These are phyloP conservation scores for Cercospora zeae-maydis DNA, from an alignment of 2,329 filamentous ascomycete genomes.

Conservation along the genomic window DNA sequence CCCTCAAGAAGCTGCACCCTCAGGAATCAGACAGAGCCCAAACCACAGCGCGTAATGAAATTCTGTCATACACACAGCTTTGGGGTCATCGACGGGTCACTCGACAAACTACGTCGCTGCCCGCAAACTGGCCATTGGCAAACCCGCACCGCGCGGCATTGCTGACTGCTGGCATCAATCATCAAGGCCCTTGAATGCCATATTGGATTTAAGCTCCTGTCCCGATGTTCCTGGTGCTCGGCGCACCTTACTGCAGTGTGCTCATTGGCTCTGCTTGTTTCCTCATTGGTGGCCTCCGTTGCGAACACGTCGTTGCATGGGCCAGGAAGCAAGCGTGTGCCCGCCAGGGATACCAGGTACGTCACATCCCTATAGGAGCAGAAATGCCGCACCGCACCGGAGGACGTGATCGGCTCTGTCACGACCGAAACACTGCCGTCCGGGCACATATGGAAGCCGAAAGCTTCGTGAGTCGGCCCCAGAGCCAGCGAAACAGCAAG, in stretches of 20 bases:
- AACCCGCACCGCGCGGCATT: background rate
- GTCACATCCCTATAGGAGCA: background rate
- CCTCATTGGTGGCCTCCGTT: background rate
- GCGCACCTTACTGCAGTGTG: background rate
- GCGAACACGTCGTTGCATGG: background rate
- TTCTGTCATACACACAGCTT: background rate
- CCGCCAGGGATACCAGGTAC: slow-evolving; percentile 1
- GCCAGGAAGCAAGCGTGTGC: background rate
- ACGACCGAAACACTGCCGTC: slow-evolving; percentile 2
- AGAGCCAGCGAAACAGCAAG: background rate
- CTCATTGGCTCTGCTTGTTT: background rate
- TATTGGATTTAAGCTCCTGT: slow-evolving; percentile 1
- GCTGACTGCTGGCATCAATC: background rate
- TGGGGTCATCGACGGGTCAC: background rate
- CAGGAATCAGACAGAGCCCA: background rate
- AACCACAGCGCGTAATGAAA: background rate
- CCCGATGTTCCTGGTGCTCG: slow-evolving; percentile 1
- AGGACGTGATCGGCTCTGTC: background rate
- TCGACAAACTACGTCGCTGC: background rate
- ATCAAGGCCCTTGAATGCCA: background rate
- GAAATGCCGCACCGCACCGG: background rate
- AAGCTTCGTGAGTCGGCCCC: slow-evolving; percentile 1
- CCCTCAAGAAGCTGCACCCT: background rate
- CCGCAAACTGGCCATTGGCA: background rate
- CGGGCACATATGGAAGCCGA: background rate